Evolutionary conservation across 2,329 filamentous ascomycete genomes (phyloP).

Genomic region (Incumbomyces delicatus): DNA sequence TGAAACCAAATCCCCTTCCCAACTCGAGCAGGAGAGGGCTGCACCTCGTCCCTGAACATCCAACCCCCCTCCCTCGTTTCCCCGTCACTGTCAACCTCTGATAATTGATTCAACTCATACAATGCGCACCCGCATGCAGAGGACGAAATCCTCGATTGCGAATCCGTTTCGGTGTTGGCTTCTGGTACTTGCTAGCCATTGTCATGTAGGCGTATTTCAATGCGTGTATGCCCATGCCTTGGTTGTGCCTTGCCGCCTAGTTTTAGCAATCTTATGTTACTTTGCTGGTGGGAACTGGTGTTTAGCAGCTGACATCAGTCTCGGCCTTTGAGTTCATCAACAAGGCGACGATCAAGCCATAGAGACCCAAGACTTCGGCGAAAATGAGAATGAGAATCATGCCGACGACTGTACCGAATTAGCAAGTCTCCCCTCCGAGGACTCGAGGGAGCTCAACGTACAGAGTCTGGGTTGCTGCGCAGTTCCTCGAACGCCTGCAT

Average conservation of each 20-base stretch:
- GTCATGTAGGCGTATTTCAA: neutral
- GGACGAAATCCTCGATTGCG: neutral
- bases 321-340: constrained; percentile 96
- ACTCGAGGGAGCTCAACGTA: neutral
- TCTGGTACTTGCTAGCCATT: constrained; percentile 1
- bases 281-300: neutral
- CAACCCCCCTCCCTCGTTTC: neutral
- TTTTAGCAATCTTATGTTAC: neutral
- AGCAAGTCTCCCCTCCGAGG: neutral
- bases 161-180: neutral
- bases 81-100: neutral
- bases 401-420: constrained; percentile 53
- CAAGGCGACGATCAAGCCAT: constrained; percentile 95
- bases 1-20: too few relatives aligned
- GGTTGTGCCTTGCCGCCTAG: neutral
- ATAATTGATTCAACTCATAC: constrained; percentile 3
- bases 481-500: constrained; percentile 43
- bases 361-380: constrained; percentile 98
- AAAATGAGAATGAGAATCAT: constrained; percentile 99
- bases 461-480: constrained; percentile 39
- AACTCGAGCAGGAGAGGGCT: neutral
- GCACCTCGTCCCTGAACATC: neutral
- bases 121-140: constrained; percentile 1
- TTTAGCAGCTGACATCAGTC: constrained; percentile 53
- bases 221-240: neutral